Percentiles rank a stretch among this genome's conserved stretches.
Conservation (phyloP, 1,284 basidiomycete species). For the Agroathelia rolfsii region DNA sequence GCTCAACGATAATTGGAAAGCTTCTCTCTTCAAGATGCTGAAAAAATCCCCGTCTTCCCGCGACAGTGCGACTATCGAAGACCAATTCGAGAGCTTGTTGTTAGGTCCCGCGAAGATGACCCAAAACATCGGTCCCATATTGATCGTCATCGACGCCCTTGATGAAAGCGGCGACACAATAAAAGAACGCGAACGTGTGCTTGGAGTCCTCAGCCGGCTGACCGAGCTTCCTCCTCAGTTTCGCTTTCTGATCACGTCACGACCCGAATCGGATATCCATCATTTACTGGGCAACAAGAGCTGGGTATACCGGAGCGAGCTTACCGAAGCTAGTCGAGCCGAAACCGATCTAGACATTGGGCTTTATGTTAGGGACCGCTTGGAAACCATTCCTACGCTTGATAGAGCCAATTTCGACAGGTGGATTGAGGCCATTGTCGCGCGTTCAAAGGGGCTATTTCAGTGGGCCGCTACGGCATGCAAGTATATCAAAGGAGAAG, state of each 20-base stretch:
- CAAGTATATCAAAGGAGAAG: too few species aligned
- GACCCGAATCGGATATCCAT: conserved; percentile 16
- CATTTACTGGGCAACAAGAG: conserved; percentile 6
- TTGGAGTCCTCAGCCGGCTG: conserved; percentile 10
- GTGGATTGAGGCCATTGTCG: conserved; percentile 12
- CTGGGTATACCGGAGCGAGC: conserved; percentile 4
- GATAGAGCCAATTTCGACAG: too few species aligned
- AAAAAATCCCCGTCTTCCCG: conserved; percentile 8
- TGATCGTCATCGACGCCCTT: conserved; percentile 27
- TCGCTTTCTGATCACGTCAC: conserved; percentile 22
- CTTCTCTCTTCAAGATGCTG: conserved; percentile 9
- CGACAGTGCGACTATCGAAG: too few species aligned
- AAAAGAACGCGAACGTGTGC: conserved; percentile 13
- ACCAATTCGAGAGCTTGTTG: conserved; percentile 17
- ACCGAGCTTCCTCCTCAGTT: conserved; percentile 18
- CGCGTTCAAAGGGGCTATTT: conserved; percentile 18
- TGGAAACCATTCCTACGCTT: too few species aligned
- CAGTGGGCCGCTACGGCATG: conserved; percentile 21
- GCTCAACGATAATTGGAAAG: conserved; percentile 11
- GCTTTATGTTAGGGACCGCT: too few species aligned
- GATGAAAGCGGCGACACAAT: conserved; percentile 23
- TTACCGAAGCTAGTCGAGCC: too few species aligned
- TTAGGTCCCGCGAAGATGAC: conserved; percentile 12
- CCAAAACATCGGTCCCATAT: conserved; percentile 17
- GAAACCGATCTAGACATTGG: too few species aligned